Conservation (phyloP, 2,329 filamentous ascomycete genomes). For the Claviceps purpurea region DNA sequence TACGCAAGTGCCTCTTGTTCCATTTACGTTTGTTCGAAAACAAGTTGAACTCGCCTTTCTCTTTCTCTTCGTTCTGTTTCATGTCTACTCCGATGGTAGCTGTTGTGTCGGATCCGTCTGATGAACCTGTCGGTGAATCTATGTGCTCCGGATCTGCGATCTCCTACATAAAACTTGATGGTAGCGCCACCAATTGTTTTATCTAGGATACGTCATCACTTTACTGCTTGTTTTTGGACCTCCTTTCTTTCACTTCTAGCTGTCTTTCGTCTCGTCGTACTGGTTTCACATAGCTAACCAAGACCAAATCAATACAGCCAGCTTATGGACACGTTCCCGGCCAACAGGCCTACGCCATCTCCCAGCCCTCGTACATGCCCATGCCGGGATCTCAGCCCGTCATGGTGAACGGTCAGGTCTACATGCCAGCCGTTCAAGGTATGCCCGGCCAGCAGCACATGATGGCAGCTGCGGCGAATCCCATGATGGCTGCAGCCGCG, state of each 20-base stretch:
- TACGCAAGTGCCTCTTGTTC: slow-evolving; percentile 24
- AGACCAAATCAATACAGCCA: slow-evolving; percentile 16
- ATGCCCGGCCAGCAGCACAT: slow-evolving; percentile 11
- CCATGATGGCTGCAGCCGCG: slow-evolving; percentile 14
- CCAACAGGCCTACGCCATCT: slow-evolving; percentile 19
- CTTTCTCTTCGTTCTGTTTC: neutral
- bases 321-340: slow-evolving; percentile 14
- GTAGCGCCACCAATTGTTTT: no score
- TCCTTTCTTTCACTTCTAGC: slow-evolving; percentile 2
- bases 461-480: neutral
- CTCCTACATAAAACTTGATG: no score
- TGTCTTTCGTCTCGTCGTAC: neutral
- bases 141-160: neutral
- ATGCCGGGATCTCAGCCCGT: slow-evolving; percentile 16
- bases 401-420: slow-evolving; percentile 19
- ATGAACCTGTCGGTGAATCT: neutral
- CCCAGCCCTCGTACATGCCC: slow-evolving; percentile 13
- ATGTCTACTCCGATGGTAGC: slow-evolving; percentile 7
- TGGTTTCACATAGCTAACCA: slow-evolving; percentile 2
- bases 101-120: neutral
- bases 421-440: slow-evolving; percentile 11
- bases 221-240: neutral
- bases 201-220: neutral
- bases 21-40: neutral
- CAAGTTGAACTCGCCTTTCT: neutral